These are phyloP conservation scores for Microbotryum silenes-acaulis DNA, from an alignment of 1,284 basidiomycete species.

Conservation along the genomic window DNA sequence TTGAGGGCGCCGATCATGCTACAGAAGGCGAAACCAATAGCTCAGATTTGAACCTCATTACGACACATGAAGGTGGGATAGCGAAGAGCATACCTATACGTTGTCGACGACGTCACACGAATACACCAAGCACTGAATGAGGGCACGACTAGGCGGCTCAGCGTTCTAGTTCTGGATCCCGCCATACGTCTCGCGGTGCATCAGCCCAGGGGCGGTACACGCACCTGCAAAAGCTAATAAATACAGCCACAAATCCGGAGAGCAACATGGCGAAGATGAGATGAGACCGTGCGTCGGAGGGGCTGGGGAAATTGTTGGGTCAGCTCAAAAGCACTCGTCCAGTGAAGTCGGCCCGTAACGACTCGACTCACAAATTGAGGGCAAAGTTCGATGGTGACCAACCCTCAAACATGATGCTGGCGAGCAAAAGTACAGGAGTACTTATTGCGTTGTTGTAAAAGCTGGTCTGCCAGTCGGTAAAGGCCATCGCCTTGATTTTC, in stretches of 20 bases:
- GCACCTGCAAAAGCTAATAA: slow-evolving; percentile 4
- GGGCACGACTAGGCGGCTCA: too few relatives aligned
- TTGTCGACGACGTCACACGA: slow-evolving; percentile 5
- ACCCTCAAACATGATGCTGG: slow-evolving; percentile 1
- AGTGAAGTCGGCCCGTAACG: background rate
- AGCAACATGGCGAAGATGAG: slow-evolving; percentile 1
- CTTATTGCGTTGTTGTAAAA: slow-evolving; percentile 6
- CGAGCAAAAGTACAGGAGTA: background rate
- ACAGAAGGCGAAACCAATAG: slow-evolving; percentile 4
- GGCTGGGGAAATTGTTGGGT: background rate
- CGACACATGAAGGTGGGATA: background rate
- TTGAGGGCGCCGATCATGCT: slow-evolving; percentile 98
- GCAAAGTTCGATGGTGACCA: background rate
- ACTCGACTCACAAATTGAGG: background rate
- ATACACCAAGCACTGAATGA: slow-evolving; percentile 1
- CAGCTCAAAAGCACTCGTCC: background rate
- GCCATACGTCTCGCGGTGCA: too few relatives aligned
- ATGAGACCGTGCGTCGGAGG: background rate
- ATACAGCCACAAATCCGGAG: background rate
- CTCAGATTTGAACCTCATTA: background rate
- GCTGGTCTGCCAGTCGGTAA: slow-evolving; percentile 3
- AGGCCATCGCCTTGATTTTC: slow-evolving; percentile 5
- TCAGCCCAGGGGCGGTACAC: too few relatives aligned
- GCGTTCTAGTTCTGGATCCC: too few relatives aligned
- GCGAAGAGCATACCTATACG: background rate